A percentile compares a stretch with the other conserved stretches of the same genome.
Evolutionary conservation across 2,329 filamentous ascomycete genomes (phyloP).

Genomic region (Cladophialophora yegresii): DNA sequence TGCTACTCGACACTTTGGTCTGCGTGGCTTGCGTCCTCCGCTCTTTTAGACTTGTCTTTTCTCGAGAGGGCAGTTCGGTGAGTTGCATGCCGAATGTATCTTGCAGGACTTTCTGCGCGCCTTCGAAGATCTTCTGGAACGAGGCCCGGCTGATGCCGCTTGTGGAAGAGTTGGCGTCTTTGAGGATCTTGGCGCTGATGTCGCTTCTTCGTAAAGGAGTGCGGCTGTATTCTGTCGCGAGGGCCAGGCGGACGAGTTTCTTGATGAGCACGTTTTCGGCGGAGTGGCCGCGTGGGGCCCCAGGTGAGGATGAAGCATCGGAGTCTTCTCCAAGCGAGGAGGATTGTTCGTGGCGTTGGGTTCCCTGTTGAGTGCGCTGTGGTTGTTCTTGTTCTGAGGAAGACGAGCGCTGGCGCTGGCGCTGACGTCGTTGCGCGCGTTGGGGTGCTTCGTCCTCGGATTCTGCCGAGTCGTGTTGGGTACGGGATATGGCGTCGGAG

Average conservation of each 20-base stretch:
- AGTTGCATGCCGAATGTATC: slow-evolving; percentile 89
- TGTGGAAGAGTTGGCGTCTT: slow-evolving; percentile 48
- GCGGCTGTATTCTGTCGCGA: slow-evolving; percentile 63
- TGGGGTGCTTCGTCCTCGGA: slow-evolving; percentile 16
- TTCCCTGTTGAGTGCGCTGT: slow-evolving; percentile 2
- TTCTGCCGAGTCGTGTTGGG: slow-evolving; percentile 22
- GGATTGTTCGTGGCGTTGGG: slow-evolving; percentile 18
- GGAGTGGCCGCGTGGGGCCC: slow-evolving; percentile 15
- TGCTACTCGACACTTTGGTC: slow-evolving; percentile 54
- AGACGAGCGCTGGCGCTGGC: not conserved
- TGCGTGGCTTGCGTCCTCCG: slow-evolving; percentile 32
- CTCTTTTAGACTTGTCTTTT: slow-evolving; percentile 72
- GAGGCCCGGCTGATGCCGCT: slow-evolving; percentile 52
- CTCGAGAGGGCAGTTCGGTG: slow-evolving; percentile 75
- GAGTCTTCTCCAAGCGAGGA: slow-evolving; percentile 19
- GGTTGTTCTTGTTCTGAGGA: slow-evolving; percentile 6
- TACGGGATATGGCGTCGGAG: slow-evolving; percentile 34
- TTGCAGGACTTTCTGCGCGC: slow-evolving; percentile 71
- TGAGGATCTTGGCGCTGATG: slow-evolving; percentile 68
- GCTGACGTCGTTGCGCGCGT: not conserved
- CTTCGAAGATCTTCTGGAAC: slow-evolving; percentile 75
- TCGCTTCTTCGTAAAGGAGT: slow-evolving; percentile 60
- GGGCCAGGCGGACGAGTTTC: slow-evolving; percentile 62
- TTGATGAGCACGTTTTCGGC: slow-evolving; percentile 54
- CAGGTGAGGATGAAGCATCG: slow-evolving; percentile 16